Percentiles rank a stretch among this genome's conserved stretches.
Conservation (phyloP, 345 rosid species). For the Acer yangbiense region DNA sequence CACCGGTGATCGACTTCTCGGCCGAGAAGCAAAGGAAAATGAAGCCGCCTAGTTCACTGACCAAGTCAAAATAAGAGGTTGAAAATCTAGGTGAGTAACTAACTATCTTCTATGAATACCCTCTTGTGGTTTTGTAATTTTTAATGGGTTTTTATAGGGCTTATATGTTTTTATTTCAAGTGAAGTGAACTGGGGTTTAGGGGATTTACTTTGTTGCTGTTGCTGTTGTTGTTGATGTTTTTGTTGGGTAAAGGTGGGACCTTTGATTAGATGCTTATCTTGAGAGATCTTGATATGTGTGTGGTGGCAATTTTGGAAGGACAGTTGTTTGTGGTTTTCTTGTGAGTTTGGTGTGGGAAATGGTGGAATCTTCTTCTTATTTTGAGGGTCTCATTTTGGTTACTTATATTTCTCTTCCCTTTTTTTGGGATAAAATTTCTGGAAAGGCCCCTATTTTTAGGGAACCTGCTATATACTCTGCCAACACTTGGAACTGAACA, state of each 20-base stretch:
- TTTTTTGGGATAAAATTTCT: slow-evolving; percentile 24
- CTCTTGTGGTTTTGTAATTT: neutral
- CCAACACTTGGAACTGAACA: slow-evolving; percentile 24
- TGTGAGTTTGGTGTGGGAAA: slow-evolving; percentile 38
- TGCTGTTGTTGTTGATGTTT: neutral
- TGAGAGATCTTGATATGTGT: slow-evolving; percentile 34
- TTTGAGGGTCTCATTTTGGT: slow-evolving; percentile 30
- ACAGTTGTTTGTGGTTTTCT: slow-evolving; percentile 17
- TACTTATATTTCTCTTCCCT: slow-evolving; percentile 23
- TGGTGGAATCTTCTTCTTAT: slow-evolving; percentile 45
- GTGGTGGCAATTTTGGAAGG: slow-evolving; percentile 25
- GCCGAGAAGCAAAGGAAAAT: slow-evolving; percentile 69
- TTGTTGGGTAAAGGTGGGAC: slow-evolving; percentile 45
- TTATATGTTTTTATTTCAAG: slow-evolving; percentile 13
- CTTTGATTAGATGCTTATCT: slow-evolving; percentile 39
- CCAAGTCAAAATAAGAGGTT: slow-evolving; percentile 66
- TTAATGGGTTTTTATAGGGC: slow-evolving; percentile 11
- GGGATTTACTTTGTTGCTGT: neutral
- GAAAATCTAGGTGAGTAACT: slow-evolving; percentile 63
- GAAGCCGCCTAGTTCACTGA: slow-evolving; percentile 59
- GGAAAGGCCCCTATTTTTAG: slow-evolving; percentile 15
- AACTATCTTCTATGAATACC: neutral
- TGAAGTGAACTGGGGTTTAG: slow-evolving; percentile 22
- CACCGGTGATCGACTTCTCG: slow-evolving; percentile 91
- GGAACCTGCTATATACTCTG: slow-evolving; percentile 30